A percentile compares a stretch with the other conserved stretches of the same genome.
These are phyloP conservation scores for Erodium moschatum DNA, from an alignment of 441 rosid genomes.

Conservation along the genomic window DNA sequence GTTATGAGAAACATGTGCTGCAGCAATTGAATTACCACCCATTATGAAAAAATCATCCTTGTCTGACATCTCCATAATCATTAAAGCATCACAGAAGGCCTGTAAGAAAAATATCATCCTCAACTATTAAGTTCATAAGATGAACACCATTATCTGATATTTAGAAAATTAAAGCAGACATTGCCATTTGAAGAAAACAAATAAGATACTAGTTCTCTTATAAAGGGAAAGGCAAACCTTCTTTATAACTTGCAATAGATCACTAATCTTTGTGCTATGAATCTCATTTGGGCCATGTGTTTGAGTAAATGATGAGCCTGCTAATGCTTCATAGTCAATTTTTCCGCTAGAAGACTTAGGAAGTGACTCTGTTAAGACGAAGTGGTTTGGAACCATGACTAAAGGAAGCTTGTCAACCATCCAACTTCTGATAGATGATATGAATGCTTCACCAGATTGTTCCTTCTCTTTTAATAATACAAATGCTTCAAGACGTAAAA, in stretches of 20 bases:
- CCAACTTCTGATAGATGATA: conserved; percentile 49
- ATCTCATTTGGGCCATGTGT: conserved; percentile 26
- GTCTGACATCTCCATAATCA: conserved; percentile 54
- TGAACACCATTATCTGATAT: conserved; percentile 1
- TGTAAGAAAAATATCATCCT: conserved; percentile 23
- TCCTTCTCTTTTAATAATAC: conserved; percentile 38
- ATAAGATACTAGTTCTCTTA: not conserved
- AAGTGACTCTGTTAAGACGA: conserved; percentile 41
- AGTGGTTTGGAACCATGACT: conserved; percentile 60
- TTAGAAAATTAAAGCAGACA: not conserved
- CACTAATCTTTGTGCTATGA: conserved; percentile 20
- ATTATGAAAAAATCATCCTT: conserved; percentile 69
- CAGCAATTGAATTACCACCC: conserved; percentile 85
- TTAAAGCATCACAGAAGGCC: conserved; percentile 67
- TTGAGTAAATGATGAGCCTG: conserved; percentile 24
- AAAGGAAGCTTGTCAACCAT: conserved; percentile 48
- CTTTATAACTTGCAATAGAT: conserved; percentile 46
- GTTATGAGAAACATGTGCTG: conserved; percentile 73
- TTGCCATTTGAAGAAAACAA: conserved; percentile 5
- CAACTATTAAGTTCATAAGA: conserved; percentile 13
- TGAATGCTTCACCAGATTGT: conserved; percentile 27
- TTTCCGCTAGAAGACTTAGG: conserved; percentile 80
- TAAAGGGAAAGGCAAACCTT: conserved; percentile 40
- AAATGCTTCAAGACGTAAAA: conserved; percentile 46
- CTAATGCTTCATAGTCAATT: conserved; percentile 59